Base-by-base conservation (phyloP, 108 stramenopile species). In the Pseudonitzschia multiseries region DNA sequence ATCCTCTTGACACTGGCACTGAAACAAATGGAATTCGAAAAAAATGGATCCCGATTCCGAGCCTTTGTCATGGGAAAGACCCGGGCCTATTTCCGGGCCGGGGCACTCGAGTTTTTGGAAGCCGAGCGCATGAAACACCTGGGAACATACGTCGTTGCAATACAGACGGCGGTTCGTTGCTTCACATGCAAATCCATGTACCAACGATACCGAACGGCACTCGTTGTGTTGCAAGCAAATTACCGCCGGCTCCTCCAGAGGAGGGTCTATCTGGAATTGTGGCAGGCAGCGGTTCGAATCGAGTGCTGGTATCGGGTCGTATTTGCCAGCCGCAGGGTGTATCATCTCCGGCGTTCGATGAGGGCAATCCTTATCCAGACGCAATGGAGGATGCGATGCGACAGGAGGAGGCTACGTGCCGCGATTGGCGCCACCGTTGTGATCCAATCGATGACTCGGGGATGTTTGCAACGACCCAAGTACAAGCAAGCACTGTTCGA, bases 31-130 rank as follows among this genome's bases (percentile, higher is more conserved):
- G 78, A 79, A 64, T 60, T 73, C 40, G 56, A 72, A 20, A 68
- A 53, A 9, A 71, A 71, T 36, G 81, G 79, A 50, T 83, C 73
- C 54, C 78, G 33, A 44, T 79, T 77, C 18, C 69, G 74, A 31
- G 81, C 85, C 0, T 96, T 94, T 88, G 87, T 92, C 13, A 85
- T 91, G 65, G 96, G 96, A 24, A 81, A 86, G 52, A 93, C 93
- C 10, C 83, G 84, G 22, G 84, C 94, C 5, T 97, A 95, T 65
- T 97, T 97, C 73, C 86, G 93, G 54, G 84, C 89, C 17, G 94
- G 94, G 53, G 89, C 91, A 21, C 79, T 97, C 17, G 96, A 97
- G 52, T 85, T 71, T 43, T 85, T 95, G 42, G 92, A 97, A 78
- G 84, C 81, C 1, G 84, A 86, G 70, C 79, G 94, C 21, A 64